phyloP scores from a whole-genome alignment of 257 asterid species.

The Lycium barbarum region DNA sequence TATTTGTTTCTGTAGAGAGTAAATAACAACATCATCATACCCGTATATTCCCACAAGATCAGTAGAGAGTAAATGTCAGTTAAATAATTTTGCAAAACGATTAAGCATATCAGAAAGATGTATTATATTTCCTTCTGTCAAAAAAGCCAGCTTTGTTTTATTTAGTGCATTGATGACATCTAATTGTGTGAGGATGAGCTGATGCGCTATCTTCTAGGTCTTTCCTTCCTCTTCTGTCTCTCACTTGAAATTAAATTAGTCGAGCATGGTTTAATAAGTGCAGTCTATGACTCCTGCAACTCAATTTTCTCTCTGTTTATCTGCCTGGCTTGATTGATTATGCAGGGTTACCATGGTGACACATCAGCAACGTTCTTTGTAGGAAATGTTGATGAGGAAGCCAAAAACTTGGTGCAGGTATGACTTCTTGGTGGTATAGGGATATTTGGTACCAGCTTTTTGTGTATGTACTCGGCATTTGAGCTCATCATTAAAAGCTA shows the following conservation, averaged over 20 bases:
- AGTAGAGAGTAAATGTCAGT: not conserved
- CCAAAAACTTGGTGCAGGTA: conserved; percentile 88
- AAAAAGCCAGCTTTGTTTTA: not conserved
- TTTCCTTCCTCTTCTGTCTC: not conserved
- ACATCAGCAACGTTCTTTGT: conserved; percentile 91
- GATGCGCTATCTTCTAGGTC: conserved; percentile 6
- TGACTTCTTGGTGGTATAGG: conserved; percentile 39
- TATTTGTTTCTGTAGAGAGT: conserved; percentile 4
- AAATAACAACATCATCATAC: not conserved
- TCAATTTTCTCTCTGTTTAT: conserved; percentile 33
- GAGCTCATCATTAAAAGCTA: not conserved
- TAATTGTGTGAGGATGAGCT: not conserved
- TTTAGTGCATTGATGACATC: not conserved
- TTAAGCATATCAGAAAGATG: not conserved
- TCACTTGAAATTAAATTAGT: not conserved
- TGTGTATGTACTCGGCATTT: not conserved
- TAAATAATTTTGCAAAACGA: not conserved
- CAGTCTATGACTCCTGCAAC: conserved; percentile 6
- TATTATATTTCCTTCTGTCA: not conserved
- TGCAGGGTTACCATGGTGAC: conserved; percentile 98
- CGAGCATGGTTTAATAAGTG: not conserved
- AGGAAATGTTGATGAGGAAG: conserved; percentile 84
- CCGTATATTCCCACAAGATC: too few species aligned
- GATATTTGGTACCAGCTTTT: not conserved
- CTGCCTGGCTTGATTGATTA: conserved; percentile 31